Evolutionary conservation across 805 yeast genomes (phyloP), one percentile per base, ranked within the genome.

Genomic region (Yarrowia sp.): DNA sequence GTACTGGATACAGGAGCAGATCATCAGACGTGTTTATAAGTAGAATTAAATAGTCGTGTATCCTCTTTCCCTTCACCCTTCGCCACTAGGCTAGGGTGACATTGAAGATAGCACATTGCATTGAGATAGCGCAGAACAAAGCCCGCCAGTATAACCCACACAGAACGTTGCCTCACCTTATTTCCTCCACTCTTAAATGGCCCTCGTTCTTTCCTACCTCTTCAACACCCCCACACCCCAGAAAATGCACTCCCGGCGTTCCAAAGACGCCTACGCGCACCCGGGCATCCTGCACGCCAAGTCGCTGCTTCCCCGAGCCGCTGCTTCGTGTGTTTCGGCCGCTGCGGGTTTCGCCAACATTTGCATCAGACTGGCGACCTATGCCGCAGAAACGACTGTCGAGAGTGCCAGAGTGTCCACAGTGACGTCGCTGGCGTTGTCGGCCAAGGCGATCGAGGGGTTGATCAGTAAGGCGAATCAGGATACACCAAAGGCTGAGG

Each of bases 391-490:
- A 38, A 67, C 74, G 11, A 66, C 68, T 1, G 68, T 73, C 9
- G 71, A 72, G 57, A 67, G 73, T 1, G 67, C 73, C 8, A 63
- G 72, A 13, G 48, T 70, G 31, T 68, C 72, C 10, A 64, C 73
- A 4, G 65, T 73, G 17, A 67, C 74, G 15, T 62, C 74, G 0
- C 48, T 70, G 43, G 73, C 71, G n/a, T 67, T 74, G 15, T 55
- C 71, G 9, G 67, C 69, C 14, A 68, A 75, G 8, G 70, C 72
- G 6, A 61, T 73, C 32, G 76, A 74, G 43, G 65, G 71, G 18
- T 67, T 74, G 6, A 63, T 74, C 7, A 67, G 67, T 50, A 70
- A 69, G 65, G 73, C 76, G 7, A 71, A 70, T 63, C 70, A 68
- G 22, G 76, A 74, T 47, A 68, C 69, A 13, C 74, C 72, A 0